A percentile compares a stretch with the other conserved stretches of the same genome.
Conservation (phyloP, 176 grass and related monocot species). For the Poa pratensis region DNA sequence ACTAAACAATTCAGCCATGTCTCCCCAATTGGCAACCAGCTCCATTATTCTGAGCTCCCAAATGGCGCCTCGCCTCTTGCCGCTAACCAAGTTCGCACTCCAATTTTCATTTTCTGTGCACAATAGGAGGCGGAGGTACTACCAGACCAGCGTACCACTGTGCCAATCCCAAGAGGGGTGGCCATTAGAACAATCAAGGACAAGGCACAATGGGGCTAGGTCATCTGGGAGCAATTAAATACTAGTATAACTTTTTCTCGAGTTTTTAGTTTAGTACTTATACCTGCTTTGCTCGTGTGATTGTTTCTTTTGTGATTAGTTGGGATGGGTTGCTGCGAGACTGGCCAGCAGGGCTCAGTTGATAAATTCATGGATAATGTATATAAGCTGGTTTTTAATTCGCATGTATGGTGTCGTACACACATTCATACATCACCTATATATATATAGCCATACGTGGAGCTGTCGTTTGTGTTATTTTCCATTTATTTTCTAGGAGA, state of each 20-base stretch:
- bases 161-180: slow-evolving; percentile 23
- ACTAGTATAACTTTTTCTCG: slow-evolving; percentile 12
- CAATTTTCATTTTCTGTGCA: not conserved
- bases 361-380: slow-evolving; percentile 44
- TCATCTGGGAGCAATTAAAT: slow-evolving; percentile 30
- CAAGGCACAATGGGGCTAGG: slow-evolving; percentile 44
- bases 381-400: slow-evolving; percentile 20
- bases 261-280: slow-evolving; percentile 34
- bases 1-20: slow-evolving; percentile 60
- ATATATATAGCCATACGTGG: slow-evolving; percentile 25
- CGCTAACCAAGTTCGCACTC: not conserved
- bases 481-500: not conserved
- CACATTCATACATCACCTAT: slow-evolving; percentile 51
- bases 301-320: slow-evolving; percentile 59
- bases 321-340: slow-evolving; percentile 46
- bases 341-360: slow-evolving; percentile 42
- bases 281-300: slow-evolving; percentile 41
- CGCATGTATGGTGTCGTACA: slow-evolving; percentile 30
- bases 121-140: not conserved
- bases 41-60: slow-evolving; percentile 76
- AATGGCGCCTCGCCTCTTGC: slow-evolving; percentile 49
- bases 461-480: slow-evolving; percentile 33
- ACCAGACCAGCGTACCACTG: not conserved
- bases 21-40: slow-evolving; percentile 60
- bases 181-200: not conserved